Percentiles rank a stretch among this genome's conserved stretches.
Conservation (phyloP, 352 stramenopile species). For the Globisporangium mamillatum region DNA sequence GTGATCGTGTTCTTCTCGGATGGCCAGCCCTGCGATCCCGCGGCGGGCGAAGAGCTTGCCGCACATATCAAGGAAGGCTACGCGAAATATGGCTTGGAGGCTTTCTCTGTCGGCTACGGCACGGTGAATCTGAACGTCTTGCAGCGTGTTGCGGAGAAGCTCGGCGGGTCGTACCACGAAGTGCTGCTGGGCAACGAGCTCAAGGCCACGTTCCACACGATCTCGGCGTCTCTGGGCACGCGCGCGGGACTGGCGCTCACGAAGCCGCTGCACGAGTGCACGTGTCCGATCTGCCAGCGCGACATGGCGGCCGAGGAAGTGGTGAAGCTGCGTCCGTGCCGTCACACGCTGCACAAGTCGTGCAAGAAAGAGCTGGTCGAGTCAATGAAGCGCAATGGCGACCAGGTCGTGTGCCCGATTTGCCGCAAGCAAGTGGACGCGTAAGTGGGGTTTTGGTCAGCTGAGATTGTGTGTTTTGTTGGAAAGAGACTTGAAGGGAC, state of each 20-base stretch:
- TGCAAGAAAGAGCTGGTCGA: slow-evolving; percentile 31
- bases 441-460: background rate
- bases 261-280: slow-evolving; percentile 58
- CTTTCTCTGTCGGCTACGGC: slow-evolving; percentile 73
- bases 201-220: slow-evolving; percentile 72
- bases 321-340: slow-evolving; percentile 36
- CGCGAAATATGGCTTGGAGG: slow-evolving; percentile 52
- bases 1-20: slow-evolving; percentile 81
- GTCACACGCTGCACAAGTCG: slow-evolving; percentile 46
- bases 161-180: slow-evolving; percentile 64
- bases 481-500: background rate
- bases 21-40: slow-evolving; percentile 46
- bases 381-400: slow-evolving; percentile 17
- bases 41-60: slow-evolving; percentile 49
- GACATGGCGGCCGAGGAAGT: slow-evolving; percentile 51
- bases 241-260: slow-evolving; percentile 52
- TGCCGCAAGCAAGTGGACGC: slow-evolving; percentile 9
- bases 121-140: slow-evolving; percentile 59
- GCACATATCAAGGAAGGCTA: slow-evolving; percentile 53
- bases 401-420: slow-evolving; percentile 8
- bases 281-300: slow-evolving; percentile 51
- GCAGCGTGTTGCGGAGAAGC: slow-evolving; percentile 44
- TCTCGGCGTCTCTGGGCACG: slow-evolving; percentile 67
- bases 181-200: slow-evolving; percentile 64
- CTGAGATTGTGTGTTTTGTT: background rate